Evolutionary conservation across 2,329 filamentous ascomycete genomes (phyloP).

Genomic region (Aquanectria penicillioides): DNA sequence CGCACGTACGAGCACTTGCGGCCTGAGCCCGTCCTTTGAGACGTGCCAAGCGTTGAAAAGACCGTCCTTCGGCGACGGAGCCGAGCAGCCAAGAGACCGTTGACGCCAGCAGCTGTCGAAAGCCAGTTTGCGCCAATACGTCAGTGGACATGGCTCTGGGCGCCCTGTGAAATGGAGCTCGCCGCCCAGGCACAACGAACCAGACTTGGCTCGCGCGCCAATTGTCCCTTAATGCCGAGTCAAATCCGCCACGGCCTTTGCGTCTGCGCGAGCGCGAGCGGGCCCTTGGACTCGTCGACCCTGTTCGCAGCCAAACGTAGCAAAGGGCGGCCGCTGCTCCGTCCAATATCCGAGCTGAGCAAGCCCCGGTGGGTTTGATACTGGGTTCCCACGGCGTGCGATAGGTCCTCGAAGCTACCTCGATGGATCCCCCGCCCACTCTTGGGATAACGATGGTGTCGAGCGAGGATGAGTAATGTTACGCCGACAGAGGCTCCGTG

Average conservation of each 20-base stretch:
- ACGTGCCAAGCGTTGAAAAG: not conserved
- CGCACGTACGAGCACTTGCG: not conserved
- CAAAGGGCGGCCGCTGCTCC: not conserved
- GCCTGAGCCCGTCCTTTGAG: not conserved
- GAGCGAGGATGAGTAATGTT: slow-evolving; percentile 19
- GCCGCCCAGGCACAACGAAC: not conserved
- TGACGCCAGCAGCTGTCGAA: not conserved
- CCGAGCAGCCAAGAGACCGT: not conserved
- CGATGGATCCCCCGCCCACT: not conserved
- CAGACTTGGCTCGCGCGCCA: not conserved
- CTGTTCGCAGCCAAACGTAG: not conserved
- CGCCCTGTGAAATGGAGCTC: too few species aligned
- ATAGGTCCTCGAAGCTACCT: not conserved
- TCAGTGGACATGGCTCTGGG: too few species aligned
- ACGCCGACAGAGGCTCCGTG: slow-evolving; percentile 1
- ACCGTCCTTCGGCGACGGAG: slow-evolving; percentile 2
- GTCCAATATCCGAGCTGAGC: slow-evolving; percentile 18
- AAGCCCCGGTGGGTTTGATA: too few species aligned
- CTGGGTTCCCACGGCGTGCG: not conserved
- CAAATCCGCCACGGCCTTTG: slow-evolving; percentile 15
- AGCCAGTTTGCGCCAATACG: too few species aligned
- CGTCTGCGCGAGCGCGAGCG: slow-evolving; percentile 3
- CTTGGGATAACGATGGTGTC: not conserved
- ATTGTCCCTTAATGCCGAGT: slow-evolving; percentile 7
- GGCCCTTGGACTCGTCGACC: not conserved